Conservation (phyloP, 2,329 filamentous ascomycete genomes). For the Bipolaris cookei region DNA sequence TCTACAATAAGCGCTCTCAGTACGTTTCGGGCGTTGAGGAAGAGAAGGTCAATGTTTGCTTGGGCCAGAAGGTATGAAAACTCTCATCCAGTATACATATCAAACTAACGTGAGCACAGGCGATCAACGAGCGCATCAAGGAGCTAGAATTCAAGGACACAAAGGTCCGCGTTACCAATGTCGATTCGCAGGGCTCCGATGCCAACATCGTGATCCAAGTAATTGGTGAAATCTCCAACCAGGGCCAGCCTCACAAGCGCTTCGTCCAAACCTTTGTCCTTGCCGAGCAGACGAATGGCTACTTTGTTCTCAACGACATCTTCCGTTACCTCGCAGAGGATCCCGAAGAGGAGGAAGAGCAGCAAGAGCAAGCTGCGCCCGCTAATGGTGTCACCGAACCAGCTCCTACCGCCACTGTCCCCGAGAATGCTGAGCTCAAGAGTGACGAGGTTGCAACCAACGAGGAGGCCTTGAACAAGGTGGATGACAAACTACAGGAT, state of each 20-base stretch:
- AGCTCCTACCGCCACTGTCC: slow-evolving; percentile 43
- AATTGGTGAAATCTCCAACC: slow-evolving; percentile 97
- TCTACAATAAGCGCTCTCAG: slow-evolving; percentile 95
- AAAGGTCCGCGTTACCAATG: slow-evolving; percentile 97
- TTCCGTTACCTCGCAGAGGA: slow-evolving; percentile 91
- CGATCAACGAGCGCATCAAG: slow-evolving; percentile 94
- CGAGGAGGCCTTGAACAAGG: slow-evolving; percentile 56
- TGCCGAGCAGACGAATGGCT: slow-evolving; percentile 92
- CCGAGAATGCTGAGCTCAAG: slow-evolving; percentile 41
- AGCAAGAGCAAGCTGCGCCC: slow-evolving; percentile 42
- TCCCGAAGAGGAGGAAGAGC: slow-evolving; percentile 68
- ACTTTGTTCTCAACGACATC: slow-evolving; percentile 98
- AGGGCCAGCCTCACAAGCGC: slow-evolving; percentile 86
- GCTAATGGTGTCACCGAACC: slow-evolving; percentile 52
- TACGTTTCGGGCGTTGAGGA: slow-evolving; percentile 93
- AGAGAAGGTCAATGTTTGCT: slow-evolving; percentile 82
- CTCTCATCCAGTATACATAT: background rate
- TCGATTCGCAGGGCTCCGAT: slow-evolving; percentile 91
- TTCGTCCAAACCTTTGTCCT: slow-evolving; percentile 98
- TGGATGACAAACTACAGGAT: slow-evolving; percentile 80
- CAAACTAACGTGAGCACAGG: slow-evolving; percentile 57
- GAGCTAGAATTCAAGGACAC: slow-evolving; percentile 92
- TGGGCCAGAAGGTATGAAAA: slow-evolving; percentile 79
- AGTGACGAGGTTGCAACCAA: slow-evolving; percentile 47
- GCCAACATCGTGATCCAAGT: slow-evolving; percentile 97